Evolutionary conservation across 2,329 filamentous ascomycete species (phyloP), one percentile per base, ranked within the genome.

Genomic region (Bisporella sp.): DNA sequence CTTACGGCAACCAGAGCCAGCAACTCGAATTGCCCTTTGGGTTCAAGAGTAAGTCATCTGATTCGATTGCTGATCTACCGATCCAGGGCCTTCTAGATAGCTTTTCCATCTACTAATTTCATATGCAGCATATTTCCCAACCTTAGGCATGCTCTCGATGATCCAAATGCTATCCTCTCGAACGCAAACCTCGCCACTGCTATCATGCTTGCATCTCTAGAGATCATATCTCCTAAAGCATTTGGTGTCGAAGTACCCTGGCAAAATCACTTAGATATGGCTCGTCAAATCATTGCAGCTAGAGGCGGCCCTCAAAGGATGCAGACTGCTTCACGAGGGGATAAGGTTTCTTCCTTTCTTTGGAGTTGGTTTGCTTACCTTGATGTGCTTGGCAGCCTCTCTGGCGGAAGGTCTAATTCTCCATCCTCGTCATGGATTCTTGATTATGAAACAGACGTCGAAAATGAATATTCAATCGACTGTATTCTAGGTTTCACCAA

Each of bases 361-460:
- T 84, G 81, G 57, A 81, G 86, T 52, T 95, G 89, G 89, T 85
- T 93, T 56, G 85, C 85, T 1, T 93, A 93, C 66, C 76, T 95
- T 21, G 88, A 93, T 62, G 82, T 93, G 1, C 71, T 93, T 49
- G 89, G 87, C 29, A 83, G 81, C 41, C 72, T 95, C 30, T 83
- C 72, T 49, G 86, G 85, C 12, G 77, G 78, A 7, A 72, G 51
- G 39, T 48, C 49, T 28, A 58, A 58, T 32, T 54, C 55, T 21
- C 53, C 56, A 33, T 57, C 54, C 28, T 57, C 61, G 1, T 46
- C 54, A 31, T 64, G 62, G 57, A 57, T 60, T 9, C 45, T 61
- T 30, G 76, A 79, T 53, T 75, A 76, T 51, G 72, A 73, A 4
- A 62, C 70, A 4, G 73, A 78, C 33, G 73, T 75, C 42, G 77